phyloP scores from a whole-genome alignment of 2,329 filamentous ascomycete genomes.

The Scortechinia acanthostroma region DNA sequence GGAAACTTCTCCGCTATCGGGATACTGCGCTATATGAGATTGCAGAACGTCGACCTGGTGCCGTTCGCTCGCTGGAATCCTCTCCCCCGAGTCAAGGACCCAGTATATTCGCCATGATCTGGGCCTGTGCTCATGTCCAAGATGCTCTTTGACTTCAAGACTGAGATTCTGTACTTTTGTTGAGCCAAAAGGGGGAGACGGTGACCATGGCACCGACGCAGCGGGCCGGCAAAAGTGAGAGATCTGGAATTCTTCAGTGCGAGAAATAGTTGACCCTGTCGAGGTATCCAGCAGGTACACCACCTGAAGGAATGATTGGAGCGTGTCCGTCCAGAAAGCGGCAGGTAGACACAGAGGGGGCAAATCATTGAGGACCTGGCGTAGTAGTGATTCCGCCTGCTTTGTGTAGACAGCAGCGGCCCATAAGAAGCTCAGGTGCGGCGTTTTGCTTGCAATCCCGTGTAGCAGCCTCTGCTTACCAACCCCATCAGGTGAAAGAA shows the following conservation, averaged over 20 bases:
- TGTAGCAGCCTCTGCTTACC: background rate
- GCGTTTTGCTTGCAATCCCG: background rate
- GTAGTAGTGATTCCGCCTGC: too few species aligned
- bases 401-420: background rate
- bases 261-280: slow-evolving; percentile 2
- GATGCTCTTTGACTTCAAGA: slow-evolving; percentile 7
- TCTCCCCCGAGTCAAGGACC: background rate
- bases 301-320: slow-evolving; percentile 10
- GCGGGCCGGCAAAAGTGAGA: slow-evolving; percentile 3
- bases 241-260: background rate
- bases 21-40: too few species aligned
- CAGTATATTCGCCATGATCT: slow-evolving; percentile 9
- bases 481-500: slow-evolving; percentile 5
- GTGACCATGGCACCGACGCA: slow-evolving; percentile 5
- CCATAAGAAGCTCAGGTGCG: background rate
- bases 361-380: slow-evolving; percentile 2
- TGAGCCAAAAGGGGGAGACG: slow-evolving; percentile 9
- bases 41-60: too few species aligned
- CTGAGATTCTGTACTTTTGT: slow-evolving; percentile 7
- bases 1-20: too few species aligned
- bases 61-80: background rate
- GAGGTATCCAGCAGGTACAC: slow-evolving; percentile 6
- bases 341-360: slow-evolving; percentile 7
- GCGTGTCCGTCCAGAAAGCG: slow-evolving; percentile 9
- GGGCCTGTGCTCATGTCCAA: slow-evolving; percentile 6